Percentiles rank a stretch among this genome's conserved stretches.
phyloP scores from a whole-genome alignment of 192 early-diverging fungal species.

The Endogone sp. region DNA sequence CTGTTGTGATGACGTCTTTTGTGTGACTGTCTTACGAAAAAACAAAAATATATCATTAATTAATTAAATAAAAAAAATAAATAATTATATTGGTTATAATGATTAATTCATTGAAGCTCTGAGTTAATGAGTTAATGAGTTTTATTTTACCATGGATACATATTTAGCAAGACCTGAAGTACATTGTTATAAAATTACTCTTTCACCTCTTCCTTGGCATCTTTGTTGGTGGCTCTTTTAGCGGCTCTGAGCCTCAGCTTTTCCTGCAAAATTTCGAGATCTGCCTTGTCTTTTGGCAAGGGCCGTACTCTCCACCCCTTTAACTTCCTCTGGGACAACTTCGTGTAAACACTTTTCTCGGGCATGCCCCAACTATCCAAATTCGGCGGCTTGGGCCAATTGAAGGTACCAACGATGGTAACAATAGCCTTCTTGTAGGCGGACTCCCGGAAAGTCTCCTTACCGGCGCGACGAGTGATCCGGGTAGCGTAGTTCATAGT shows the following conservation, averaged over 20 bases:
- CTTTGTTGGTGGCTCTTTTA: too few relatives aligned
- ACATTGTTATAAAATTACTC: too few relatives aligned
- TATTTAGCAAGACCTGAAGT: too few relatives aligned
- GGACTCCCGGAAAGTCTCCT: constrained; percentile 24
- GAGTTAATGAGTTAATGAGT: too few relatives aligned
- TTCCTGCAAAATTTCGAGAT: not conserved
- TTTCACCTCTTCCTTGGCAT: too few relatives aligned
- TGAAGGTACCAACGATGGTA: constrained; percentile 41
- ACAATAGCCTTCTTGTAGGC: constrained; percentile 60
- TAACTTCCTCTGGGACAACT: constrained; percentile 39
- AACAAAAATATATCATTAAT: too few relatives aligned
- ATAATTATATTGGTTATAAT: too few relatives aligned
- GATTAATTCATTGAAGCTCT: too few relatives aligned
- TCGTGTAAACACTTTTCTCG: constrained; percentile 32
- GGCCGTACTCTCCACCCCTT: constrained; percentile 53
- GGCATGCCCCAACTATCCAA: constrained; percentile 34
- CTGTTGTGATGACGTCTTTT: too few relatives aligned
- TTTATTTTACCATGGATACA: too few relatives aligned
- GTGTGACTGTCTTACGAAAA: too few relatives aligned
- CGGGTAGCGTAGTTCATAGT: constrained; percentile 84
- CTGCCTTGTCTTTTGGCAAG: constrained; percentile 26
- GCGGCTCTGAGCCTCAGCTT: not conserved
- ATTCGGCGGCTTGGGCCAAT: constrained; percentile 42
- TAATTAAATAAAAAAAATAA: too few relatives aligned
- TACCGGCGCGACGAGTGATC: constrained; percentile 25